Conservation (phyloP, 1,284 basidiomycete species). For the Pyrrhoderma noxium region DNA sequence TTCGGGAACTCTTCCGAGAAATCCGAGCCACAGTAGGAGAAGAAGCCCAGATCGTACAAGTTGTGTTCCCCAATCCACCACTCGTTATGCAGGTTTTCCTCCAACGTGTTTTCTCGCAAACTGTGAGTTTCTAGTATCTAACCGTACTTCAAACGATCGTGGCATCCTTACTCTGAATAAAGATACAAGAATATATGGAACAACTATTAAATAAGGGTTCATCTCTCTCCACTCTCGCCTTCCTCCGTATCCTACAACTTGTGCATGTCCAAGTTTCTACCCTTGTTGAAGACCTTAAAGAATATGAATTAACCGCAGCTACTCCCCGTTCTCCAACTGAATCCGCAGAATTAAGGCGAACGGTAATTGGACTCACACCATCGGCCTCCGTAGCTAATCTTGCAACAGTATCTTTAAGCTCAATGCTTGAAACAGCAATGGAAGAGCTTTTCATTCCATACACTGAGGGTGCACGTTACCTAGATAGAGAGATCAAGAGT, state of each 20-base stretch:
- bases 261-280: conserved; percentile 74
- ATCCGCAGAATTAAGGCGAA: conserved; percentile 48
- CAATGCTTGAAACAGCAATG: conserved; percentile 91
- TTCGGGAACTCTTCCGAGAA: conserved; percentile 78
- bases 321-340: conserved; percentile 56
- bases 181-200: conserved; percentile 96
- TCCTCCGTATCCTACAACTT: conserved; percentile 86
- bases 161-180: background rate
- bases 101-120: conserved; percentile 96
- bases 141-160: background rate
- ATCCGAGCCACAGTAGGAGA: conserved; percentile 89
- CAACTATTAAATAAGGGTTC: conserved; percentile 69
- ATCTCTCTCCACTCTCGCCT: conserved; percentile 79
- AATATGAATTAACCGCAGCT: conserved; percentile 76
- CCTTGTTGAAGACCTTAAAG: conserved; percentile 89
- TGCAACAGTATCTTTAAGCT: conserved; percentile 41
- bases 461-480: conserved; percentile 84
- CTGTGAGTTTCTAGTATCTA: conserved; percentile 53
- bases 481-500: conserved; percentile 89
- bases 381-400: conserved; percentile 41
- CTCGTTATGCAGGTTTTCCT: conserved; percentile 99
- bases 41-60: conserved; percentile 97
- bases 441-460: conserved; percentile 97
- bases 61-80: conserved; percentile 94
- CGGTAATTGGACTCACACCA: conserved; percentile 40